A percentile compares a stretch with the other conserved stretches of the same genome.
Evolutionary conservation across 176 grass and related monocot genomes (phyloP).

Genomic region (Lolium multiflorum): DNA sequence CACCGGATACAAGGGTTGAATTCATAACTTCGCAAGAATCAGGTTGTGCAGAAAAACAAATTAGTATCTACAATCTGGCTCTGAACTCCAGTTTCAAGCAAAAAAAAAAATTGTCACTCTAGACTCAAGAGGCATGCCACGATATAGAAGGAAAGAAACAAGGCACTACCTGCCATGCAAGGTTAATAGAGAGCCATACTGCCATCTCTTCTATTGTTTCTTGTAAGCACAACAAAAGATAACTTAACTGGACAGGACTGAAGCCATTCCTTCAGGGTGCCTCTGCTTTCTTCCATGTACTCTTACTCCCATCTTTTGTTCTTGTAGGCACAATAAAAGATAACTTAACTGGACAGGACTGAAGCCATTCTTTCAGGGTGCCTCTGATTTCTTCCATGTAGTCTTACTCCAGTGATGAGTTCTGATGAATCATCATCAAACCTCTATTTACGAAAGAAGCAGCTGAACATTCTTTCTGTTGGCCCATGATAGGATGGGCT

Average conservation of each 20-base stretch:
- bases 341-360: not conserved
- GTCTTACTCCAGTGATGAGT: not conserved
- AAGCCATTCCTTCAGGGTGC: not conserved
- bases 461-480: not conserved
- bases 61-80: not conserved
- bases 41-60: not conserved
- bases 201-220: not conserved
- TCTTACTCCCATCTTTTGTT: no score
- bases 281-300: not conserved
- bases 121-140: not conserved
- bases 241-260: not conserved
- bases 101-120: no score
- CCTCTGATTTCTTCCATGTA: not conserved
- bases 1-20: not conserved
- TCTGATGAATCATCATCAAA: conserved; percentile 4
- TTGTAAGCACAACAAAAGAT: not conserved
- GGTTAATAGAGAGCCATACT: not conserved
- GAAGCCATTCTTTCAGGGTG: not conserved
- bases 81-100: not conserved
- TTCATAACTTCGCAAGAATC: not conserved
- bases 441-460: not conserved
- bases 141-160: conserved; percentile 17
- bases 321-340: not conserved
- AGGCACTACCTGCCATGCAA: not conserved
- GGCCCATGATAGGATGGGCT: not conserved